phyloP scores from a whole-genome alignment of 2,329 filamentous ascomycete species.

The Ceratocystis ficicola region DNA sequence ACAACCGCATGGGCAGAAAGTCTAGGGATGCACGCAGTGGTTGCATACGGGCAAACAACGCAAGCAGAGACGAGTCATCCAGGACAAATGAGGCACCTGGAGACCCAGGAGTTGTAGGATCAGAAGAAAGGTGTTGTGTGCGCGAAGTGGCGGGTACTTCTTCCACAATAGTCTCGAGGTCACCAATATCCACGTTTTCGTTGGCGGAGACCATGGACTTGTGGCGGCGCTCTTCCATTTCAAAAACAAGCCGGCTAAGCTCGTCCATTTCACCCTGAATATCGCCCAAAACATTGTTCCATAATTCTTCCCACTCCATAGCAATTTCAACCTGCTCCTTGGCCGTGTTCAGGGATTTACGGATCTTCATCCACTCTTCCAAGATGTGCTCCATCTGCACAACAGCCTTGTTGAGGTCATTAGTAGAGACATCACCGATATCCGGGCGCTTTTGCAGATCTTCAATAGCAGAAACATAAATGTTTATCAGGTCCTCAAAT shows the following conservation, averaged over 20 bases:
- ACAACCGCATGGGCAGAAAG: constrained; percentile 88
- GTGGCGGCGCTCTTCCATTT: constrained; percentile 94
- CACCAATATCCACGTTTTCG: constrained; percentile 67
- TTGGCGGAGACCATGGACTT: constrained; percentile 55
- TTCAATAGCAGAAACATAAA: constrained; percentile 91
- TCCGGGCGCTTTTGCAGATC: constrained; percentile 70
- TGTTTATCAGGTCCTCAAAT: constrained; percentile 81
- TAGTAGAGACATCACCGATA: constrained; percentile 55
- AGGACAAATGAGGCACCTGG: constrained; percentile 48
- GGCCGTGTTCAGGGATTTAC: constrained; percentile 60
- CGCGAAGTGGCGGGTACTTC: constrained; percentile 51
- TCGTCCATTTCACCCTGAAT: constrained; percentile 80
- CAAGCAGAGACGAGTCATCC: constrained; percentile 79
- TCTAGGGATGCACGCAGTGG: constrained; percentile 84
- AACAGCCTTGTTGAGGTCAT: constrained; percentile 64
- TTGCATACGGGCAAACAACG: constrained; percentile 89
- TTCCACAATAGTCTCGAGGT: constrained; percentile 86
- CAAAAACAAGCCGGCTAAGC: constrained; percentile 71
- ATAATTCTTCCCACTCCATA: constrained; percentile 98
- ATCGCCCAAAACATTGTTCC: constrained; percentile 85
- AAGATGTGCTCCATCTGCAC: constrained; percentile 82
- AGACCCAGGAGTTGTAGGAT: constrained; percentile 51
- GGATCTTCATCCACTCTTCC: constrained; percentile 72
- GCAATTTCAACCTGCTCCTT: constrained; percentile 90
- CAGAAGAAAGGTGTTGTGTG: constrained; percentile 40